Percentiles rank a stretch among this genome's conserved stretches.
Conservation (phyloP, 768 basidiomycete species). For the Glaciozyma martinii region DNA sequence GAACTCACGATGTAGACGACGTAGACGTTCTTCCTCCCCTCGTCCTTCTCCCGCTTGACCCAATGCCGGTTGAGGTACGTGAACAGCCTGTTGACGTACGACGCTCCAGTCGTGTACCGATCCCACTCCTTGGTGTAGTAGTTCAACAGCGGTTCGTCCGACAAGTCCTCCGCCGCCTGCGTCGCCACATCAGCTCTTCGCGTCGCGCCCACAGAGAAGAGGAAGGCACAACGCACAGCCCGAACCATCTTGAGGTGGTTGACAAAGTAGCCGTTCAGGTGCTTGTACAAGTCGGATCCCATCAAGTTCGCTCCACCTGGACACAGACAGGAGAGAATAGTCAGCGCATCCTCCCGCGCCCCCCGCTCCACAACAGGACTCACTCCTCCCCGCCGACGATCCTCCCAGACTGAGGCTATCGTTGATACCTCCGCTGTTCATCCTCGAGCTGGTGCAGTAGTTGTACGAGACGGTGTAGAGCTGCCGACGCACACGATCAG, state of each 20-base stretch:
- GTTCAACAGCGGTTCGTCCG: slow-evolving; percentile 76
- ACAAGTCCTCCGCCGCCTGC: slow-evolving; percentile 67
- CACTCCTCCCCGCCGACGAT: slow-evolving; percentile 18
- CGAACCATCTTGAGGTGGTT: slow-evolving; percentile 61
- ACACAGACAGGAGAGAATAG: too few relatives aligned
- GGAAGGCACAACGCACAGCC: slow-evolving; percentile 45
- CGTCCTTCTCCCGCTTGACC: slow-evolving; percentile 96
- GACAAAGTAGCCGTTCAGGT: slow-evolving; percentile 83
- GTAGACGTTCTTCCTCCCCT: slow-evolving; percentile 89
- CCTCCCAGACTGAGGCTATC: slow-evolving; percentile 24
- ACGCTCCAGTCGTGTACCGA: slow-evolving; percentile 90
- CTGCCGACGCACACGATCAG: neutral
- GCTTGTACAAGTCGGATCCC: slow-evolving; percentile 94
- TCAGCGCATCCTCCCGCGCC: neutral
- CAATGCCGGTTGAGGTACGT: slow-evolving; percentile 98
- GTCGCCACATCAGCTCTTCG: slow-evolving; percentile 36
- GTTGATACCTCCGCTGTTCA: slow-evolving; percentile 39
- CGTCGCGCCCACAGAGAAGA: neutral
- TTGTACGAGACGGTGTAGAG: slow-evolving; percentile 93
- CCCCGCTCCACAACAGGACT: neutral
- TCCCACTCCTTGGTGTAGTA: slow-evolving; percentile 94
- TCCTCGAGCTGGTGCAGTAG: slow-evolving; percentile 77
- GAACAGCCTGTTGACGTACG: slow-evolving; percentile 94
- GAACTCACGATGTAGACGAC: slow-evolving; percentile 84
- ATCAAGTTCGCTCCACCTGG: slow-evolving; percentile 75